These are phyloP conservation scores for Sporothrix mexicana DNA, from an alignment of 2,329 filamentous ascomycete genomes.

Conservation along the genomic window DNA sequence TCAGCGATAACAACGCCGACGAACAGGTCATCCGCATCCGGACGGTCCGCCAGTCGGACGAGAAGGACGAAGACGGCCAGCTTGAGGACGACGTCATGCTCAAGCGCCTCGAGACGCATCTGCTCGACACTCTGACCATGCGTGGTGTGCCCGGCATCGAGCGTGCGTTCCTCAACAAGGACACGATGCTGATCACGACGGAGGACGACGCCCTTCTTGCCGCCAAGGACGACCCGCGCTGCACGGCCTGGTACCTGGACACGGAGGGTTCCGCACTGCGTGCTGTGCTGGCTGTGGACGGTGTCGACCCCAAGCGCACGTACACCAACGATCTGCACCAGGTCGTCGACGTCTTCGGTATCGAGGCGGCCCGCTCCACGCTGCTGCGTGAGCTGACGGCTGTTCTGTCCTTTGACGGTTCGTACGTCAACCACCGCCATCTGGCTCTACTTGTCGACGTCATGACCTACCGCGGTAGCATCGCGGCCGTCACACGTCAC, in stretches of 20 bases:
- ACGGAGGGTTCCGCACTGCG: constrained; percentile 89
- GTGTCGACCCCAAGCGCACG: constrained; percentile 83
- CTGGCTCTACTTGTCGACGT: constrained; percentile 94
- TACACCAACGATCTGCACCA: constrained; percentile 97
- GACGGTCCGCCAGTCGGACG: constrained; percentile 71
- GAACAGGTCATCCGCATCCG: constrained; percentile 93
- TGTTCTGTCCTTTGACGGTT: constrained; percentile 97
- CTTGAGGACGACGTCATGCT: constrained; percentile 88
- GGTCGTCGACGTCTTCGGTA: constrained; percentile 92
- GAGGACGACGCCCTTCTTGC: constrained; percentile 75
- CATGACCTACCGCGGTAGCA: constrained; percentile 92
- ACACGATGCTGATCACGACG: constrained; percentile 69
- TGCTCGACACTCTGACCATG: constrained; percentile 88
- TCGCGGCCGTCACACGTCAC: constrained; percentile 96
- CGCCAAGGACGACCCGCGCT: constrained; percentile 73
- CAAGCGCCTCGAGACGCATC: constrained; percentile 87
- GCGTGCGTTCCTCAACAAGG: constrained; percentile 89
- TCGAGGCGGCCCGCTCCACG: constrained; percentile 88
- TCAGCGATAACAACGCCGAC: constrained; percentile 97
- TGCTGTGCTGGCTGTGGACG: constrained; percentile 82
- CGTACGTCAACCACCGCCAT: constrained; percentile 98
- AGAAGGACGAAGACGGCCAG: constrained; percentile 71
- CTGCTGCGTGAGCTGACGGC: constrained; percentile 87
- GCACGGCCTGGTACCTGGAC: constrained; percentile 94
- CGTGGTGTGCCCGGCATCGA: constrained; percentile 90